Percentiles rank a stretch among this genome's conserved stretches.
Evolutionary conservation across 2,329 filamentous ascomycete genomes (phyloP).

Genomic region (Hortaea sp.): DNA sequence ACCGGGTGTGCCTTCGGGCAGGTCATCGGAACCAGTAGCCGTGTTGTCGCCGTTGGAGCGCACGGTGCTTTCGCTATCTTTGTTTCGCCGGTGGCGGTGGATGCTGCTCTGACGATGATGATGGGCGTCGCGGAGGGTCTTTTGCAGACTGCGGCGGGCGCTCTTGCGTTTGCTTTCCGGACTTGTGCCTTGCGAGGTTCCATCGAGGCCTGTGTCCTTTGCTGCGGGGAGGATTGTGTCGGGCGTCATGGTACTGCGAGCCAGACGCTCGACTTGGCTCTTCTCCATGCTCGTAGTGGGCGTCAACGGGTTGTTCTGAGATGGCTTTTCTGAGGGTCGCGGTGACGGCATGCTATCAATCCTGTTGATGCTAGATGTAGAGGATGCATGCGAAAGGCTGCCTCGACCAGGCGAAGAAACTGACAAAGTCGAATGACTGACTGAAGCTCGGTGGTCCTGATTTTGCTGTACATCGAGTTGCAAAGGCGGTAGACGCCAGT

Average conservation of each 20-base stretch:
- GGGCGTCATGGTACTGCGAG: conserved; percentile 7
- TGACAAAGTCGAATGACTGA: conserved; percentile 21
- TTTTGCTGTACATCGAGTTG: conserved; percentile 17
- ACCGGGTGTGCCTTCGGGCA: conserved; percentile 46
- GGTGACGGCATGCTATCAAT: conserved; percentile 14
- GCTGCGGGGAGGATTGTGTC: conserved; percentile 1
- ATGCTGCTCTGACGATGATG: conserved; percentile 25
- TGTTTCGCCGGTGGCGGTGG: conserved; percentile 66
- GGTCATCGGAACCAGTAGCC: background rate
- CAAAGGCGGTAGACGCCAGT: conserved; percentile 25
- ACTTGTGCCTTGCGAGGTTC: conserved; percentile 7
- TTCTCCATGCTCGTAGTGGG: conserved; percentile 13
- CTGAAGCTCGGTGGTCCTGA: conserved; percentile 24
- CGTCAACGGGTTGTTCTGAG: conserved; percentile 7
- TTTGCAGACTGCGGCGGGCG: conserved; percentile 76
- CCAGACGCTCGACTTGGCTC: conserved; percentile 16
- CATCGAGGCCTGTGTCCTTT: conserved; percentile 10
- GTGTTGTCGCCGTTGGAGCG: conserved; percentile 37
- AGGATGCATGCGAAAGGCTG: conserved; percentile 20
- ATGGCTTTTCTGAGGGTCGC: conserved; percentile 10
- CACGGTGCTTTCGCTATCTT: conserved; percentile 56
- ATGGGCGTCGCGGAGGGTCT: conserved; percentile 73
- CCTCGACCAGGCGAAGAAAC: conserved; percentile 13
- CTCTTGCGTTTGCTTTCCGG: conserved; percentile 35
- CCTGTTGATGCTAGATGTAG: conserved; percentile 18